Conservation (phyloP, 1,284 basidiomycete genomes). For the Leccinum angustisporum region DNA sequence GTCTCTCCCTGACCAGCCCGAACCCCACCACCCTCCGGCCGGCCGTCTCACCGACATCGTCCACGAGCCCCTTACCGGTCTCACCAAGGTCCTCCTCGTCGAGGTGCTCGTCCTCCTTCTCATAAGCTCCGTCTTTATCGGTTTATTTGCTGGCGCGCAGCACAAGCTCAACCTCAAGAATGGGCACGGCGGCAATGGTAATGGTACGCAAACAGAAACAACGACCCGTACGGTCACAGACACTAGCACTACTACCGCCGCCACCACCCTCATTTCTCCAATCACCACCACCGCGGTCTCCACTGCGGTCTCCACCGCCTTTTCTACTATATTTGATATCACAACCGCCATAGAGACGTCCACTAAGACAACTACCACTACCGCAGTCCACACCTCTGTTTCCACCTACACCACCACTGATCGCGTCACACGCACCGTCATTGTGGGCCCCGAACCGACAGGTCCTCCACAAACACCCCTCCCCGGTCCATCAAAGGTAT, state of each 20-base stretch:
- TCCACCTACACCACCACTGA: slow-evolving; percentile 39
- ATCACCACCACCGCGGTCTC: slow-evolving; percentile 39
- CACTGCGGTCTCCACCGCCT: slow-evolving; percentile 13
- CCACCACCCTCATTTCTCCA: slow-evolving; percentile 32
- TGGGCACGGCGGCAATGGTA: slow-evolving; percentile 33
- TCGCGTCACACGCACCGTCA: slow-evolving; percentile 31
- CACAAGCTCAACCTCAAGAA: slow-evolving; percentile 64
- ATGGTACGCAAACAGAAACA: slow-evolving; percentile 39
- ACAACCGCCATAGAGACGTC: slow-evolving; percentile 34
- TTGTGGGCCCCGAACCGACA: slow-evolving; percentile 36
- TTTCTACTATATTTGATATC: slow-evolving; percentile 35
- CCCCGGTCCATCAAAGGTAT: slow-evolving; percentile 31
- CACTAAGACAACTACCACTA: slow-evolving; percentile 38
- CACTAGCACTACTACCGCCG: slow-evolving; percentile 27
- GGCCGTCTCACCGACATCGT: slow-evolving; percentile 55
- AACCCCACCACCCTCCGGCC: slow-evolving; percentile 39
- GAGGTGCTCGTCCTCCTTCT: slow-evolving; percentile 78
- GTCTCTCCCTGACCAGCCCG: slow-evolving; percentile 25
- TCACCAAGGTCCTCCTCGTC: slow-evolving; percentile 81
- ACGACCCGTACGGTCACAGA: slow-evolving; percentile 32
- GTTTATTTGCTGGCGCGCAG: slow-evolving; percentile 87
- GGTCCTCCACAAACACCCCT: slow-evolving; percentile 31
- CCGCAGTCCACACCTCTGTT: slow-evolving; percentile 37
- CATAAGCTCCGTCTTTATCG: slow-evolving; percentile 84
- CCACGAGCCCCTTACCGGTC: slow-evolving; percentile 78